Evolutionary conservation across 345 rosid species (phyloP).

Genomic region (Aegle marmelos): DNA sequence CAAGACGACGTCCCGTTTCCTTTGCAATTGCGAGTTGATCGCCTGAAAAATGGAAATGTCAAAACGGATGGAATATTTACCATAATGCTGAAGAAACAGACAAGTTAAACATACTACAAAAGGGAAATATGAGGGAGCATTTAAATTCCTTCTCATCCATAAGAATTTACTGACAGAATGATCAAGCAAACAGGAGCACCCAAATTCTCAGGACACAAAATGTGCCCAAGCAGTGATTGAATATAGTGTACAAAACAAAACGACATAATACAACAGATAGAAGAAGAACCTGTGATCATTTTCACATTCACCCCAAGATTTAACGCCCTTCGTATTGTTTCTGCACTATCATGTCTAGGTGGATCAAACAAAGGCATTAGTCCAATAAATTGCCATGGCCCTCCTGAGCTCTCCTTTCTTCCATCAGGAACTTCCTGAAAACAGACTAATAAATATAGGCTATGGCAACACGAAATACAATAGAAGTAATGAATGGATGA

Average conservation of each 20-base stretch:
- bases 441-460: slow-evolving; percentile 5
- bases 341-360: slow-evolving; percentile 66
- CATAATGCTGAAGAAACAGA: background rate
- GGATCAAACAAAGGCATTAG: slow-evolving; percentile 69
- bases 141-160: background rate
- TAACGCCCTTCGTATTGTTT: slow-evolving; percentile 54
- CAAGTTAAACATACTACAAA: background rate
- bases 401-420: slow-evolving; percentile 55
- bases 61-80: background rate
- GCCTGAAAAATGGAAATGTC: slow-evolving; percentile 24
- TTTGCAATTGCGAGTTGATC: slow-evolving; percentile 68
- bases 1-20: slow-evolving; percentile 69
- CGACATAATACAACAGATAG: background rate
- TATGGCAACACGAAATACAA: background rate
- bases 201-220: background rate
- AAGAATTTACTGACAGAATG: background rate
- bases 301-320: slow-evolving; percentile 70
- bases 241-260: background rate
- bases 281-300: slow-evolving; percentile 52
- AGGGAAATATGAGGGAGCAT: background rate
- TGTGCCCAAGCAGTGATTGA: background rate
- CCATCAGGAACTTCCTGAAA: slow-evolving; percentile 65
- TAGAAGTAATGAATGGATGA: background rate
- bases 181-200: background rate
- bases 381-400: slow-evolving; percentile 62